Conservation (phyloP, 306 rosid species). For the Benincasa hispida region DNA sequence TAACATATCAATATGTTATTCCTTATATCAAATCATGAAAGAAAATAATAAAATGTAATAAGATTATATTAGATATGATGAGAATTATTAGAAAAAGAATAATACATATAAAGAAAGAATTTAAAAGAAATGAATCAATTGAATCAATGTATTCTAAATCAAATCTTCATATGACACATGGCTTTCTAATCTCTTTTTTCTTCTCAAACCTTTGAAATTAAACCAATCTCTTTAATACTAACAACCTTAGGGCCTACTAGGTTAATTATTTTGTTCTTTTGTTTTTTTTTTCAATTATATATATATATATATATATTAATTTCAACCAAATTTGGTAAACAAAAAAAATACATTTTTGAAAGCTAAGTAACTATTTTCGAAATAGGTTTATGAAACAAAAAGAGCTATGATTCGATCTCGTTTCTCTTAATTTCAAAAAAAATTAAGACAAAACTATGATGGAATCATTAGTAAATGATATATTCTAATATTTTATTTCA, state of each 20-base stretch:
- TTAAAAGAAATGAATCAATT: too few relatives aligned
- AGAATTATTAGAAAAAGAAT: not conserved
- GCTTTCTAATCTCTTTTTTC: not conserved
- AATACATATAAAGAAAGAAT: not conserved
- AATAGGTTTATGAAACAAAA: too few relatives aligned
- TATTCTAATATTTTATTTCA: too few relatives aligned
- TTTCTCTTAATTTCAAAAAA: too few relatives aligned
- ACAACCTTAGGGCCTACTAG: constrained; percentile 6
- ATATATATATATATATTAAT: too few relatives aligned
- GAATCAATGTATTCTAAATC: not conserved
- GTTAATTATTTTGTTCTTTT: not conserved
- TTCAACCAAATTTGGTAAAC: not conserved
- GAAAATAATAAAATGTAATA: not conserved
- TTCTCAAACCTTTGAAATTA: not conserved
- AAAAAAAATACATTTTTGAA: not conserved
- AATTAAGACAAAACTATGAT: too few relatives aligned
- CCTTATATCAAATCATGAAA: not conserved
- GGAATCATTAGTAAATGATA: too few relatives aligned
- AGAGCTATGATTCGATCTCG: too few relatives aligned
- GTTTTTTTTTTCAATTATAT: too few relatives aligned
- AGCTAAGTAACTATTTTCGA: too few relatives aligned
- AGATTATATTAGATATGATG: not conserved
- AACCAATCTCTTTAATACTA: not conserved
- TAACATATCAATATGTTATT: not conserved
- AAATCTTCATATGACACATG: not conserved